Percentiles rank a stretch among this genome's conserved stretches.
Evolutionary conservation across 495 filamentous ascomycete species (phyloP).

Genomic region (Thermochaetoides thermophila): DNA sequence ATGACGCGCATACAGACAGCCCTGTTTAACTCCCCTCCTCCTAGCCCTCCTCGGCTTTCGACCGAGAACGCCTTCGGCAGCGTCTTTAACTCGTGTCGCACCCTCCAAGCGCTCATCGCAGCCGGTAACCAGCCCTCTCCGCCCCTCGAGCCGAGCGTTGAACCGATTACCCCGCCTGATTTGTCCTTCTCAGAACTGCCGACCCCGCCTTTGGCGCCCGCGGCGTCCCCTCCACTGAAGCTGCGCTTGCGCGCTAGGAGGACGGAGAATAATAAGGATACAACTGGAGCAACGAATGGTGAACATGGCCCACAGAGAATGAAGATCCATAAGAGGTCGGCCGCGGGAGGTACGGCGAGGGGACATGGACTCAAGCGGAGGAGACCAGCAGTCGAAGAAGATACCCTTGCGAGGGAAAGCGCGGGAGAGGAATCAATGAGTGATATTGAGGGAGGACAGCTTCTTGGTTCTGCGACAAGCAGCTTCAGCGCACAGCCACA

Average conservation of each 20-base stretch:
- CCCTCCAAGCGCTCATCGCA: slow-evolving; percentile 54
- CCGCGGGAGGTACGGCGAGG: slow-evolving; percentile 22
- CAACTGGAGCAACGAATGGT: slow-evolving; percentile 3
- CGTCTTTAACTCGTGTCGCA: slow-evolving; percentile 54
- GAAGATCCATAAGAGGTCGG: slow-evolving; percentile 36
- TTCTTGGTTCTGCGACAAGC: too few relatives aligned
- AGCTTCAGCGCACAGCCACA: too few relatives aligned
- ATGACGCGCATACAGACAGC: slow-evolving; percentile 37
- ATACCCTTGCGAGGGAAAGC: too few relatives aligned
- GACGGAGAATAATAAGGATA: too few relatives aligned
- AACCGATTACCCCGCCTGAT: slow-evolving; percentile 29
- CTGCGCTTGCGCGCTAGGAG: slow-evolving; percentile 33
- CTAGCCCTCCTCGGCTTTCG: slow-evolving; percentile 46
- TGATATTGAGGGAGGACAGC: too few relatives aligned
- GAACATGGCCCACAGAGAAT: slow-evolving; percentile 18
- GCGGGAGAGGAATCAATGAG: too few relatives aligned
- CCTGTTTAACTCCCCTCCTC: slow-evolving; percentile 46
- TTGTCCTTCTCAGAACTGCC: slow-evolving; percentile 39
- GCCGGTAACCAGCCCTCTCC: too few relatives aligned
- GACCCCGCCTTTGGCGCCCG: slow-evolving; percentile 37
- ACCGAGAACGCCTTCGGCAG: slow-evolving; percentile 37
- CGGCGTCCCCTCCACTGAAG: slow-evolving; percentile 30
- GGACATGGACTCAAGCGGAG: slow-evolving; percentile 53
- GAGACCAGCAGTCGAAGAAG: slow-evolving; percentile 40
- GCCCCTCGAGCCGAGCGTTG: slow-evolving; percentile 19